These are phyloP conservation scores for Eryngium alpinum DNA, from an alignment of 140 eudicot species.

Conservation along the genomic window DNA sequence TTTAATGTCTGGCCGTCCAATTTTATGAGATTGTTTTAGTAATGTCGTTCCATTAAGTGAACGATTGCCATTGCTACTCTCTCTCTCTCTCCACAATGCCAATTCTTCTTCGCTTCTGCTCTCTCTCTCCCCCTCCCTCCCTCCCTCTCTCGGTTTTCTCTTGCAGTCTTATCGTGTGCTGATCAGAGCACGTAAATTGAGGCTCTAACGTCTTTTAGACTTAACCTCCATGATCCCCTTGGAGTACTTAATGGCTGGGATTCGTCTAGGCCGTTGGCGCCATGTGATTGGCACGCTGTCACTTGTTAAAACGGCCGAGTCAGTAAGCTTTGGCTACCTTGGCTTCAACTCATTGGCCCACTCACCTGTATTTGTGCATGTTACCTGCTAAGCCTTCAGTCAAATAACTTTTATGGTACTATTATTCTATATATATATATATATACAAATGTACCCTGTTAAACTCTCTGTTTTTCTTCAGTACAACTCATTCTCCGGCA, in stretches of 20 bases:
- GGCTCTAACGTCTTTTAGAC: conserved; percentile 45
- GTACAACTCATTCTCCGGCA: conserved; percentile 58
- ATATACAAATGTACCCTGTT: conserved; percentile 42
- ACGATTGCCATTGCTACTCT: too few species aligned
- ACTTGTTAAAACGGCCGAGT: conserved; percentile 48
- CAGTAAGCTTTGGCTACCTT: conserved; percentile 57
- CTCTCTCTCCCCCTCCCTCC: too few species aligned
- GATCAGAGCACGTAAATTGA: conserved; percentile 35
- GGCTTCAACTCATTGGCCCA: conserved; percentile 53
- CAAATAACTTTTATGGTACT: conserved; percentile 51
- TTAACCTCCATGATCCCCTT: conserved; percentile 52
- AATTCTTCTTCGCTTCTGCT: conserved; percentile 1
- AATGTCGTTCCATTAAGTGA: too few species aligned
- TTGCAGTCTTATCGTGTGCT: conserved; percentile 27
- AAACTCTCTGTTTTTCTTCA: conserved; percentile 48
- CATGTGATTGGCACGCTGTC: conserved; percentile 96
- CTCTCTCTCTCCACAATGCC: not conserved
- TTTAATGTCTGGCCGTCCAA: too few species aligned
- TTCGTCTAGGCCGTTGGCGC: conserved; percentile 50
- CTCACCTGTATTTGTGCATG: conserved; percentile 45
- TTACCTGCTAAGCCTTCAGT: conserved; percentile 64
- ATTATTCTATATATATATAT: conserved; percentile 42
- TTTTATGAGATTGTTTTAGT: too few species aligned
- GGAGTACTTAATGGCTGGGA: conserved; percentile 55
- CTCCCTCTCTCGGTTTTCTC: conserved; percentile 16